Evolutionary conservation across 129 eudicot species (phyloP), one percentile per base, ranked within the genome.

Genomic region (Helianthus annuus): DNA sequence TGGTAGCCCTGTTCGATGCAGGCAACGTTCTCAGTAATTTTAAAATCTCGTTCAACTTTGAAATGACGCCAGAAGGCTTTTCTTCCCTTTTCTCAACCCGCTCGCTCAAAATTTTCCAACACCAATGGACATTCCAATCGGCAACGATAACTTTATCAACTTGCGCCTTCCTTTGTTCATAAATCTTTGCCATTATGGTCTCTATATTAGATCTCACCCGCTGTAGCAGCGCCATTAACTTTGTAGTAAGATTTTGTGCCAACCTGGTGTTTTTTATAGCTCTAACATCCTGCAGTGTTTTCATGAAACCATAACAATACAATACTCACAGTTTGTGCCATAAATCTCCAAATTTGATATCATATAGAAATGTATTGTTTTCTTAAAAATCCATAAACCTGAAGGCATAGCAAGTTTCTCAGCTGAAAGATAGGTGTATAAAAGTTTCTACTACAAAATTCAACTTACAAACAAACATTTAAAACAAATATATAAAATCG

Each of bases 221-320:
- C 15, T 52, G 48, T 54, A 51, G 49, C 58, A 27, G 14, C 44
- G n/a, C 27, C 39, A 17, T 48, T 29, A 67, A 12, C 4, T 48
- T 24, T 2, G n/a, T 12, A 39, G 48, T 67, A 24, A 34, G 15
- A 7, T 36, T 36, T 69, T 49, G 49, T 38, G 63, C 73, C 38
- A 48, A 34, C 55, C 13, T 32, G 34, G 73, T 24, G 55, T 52
- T 46, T 22, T 24, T 52, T 51, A n/a, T 22, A 19, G 48, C 63
- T 69, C 48, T 69, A 10, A 6, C 15, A 8, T 12, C 63, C 73
- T 69, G n/a, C 63, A 52, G 34, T 69, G 48, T 52, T 69, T 66
- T 4, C 22, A 11, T 45, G 45, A 19, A 19, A 19, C 22, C 22
- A 19, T 19, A 19, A 19, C 22, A 19, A 0, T 19, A 19, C 22